Percentiles rank a stretch among this genome's conserved stretches.
phyloP scores from a whole-genome alignment of 176 grass and related monocot species.

The Aegilops umbellulata region DNA sequence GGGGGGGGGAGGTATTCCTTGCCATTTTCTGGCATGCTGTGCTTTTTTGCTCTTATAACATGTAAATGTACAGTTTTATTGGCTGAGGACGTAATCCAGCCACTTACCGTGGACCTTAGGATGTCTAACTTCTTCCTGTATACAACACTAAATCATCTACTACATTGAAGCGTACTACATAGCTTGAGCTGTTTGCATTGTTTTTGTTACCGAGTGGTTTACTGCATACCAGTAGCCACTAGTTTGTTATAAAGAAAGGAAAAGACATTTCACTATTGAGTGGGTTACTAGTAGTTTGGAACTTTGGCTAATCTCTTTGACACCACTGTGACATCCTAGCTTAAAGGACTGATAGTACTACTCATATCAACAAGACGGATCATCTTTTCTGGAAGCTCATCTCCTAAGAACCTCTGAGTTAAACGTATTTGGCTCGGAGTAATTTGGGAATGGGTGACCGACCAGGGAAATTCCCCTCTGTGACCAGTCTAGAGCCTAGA shows the following conservation, averaged over 20 bases:
- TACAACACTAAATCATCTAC: background rate
- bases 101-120: background rate
- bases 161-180: background rate
- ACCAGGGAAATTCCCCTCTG: too few relatives aligned
- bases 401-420: too few relatives aligned
- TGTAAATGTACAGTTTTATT: background rate
- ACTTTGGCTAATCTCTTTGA: background rate
- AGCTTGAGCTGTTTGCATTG: background rate
- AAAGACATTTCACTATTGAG: background rate
- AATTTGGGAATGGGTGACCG: too few relatives aligned
- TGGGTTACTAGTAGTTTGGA: background rate
- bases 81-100: background rate
- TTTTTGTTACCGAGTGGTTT: background rate
- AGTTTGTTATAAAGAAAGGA: background rate
- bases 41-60: constrained; percentile 11
- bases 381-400: too few relatives aligned
- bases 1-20: background rate
- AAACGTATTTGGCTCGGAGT: too few relatives aligned
- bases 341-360: too few relatives aligned
- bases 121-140: background rate
- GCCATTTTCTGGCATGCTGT: background rate
- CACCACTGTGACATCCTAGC: background rate
- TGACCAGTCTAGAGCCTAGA: too few relatives aligned
- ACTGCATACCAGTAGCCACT: background rate
- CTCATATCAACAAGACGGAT: too few relatives aligned